Base-by-base conservation (phyloP, 1,284 basidiomycete genomes). In the Sanghuangporus sanghuang region DNA sequence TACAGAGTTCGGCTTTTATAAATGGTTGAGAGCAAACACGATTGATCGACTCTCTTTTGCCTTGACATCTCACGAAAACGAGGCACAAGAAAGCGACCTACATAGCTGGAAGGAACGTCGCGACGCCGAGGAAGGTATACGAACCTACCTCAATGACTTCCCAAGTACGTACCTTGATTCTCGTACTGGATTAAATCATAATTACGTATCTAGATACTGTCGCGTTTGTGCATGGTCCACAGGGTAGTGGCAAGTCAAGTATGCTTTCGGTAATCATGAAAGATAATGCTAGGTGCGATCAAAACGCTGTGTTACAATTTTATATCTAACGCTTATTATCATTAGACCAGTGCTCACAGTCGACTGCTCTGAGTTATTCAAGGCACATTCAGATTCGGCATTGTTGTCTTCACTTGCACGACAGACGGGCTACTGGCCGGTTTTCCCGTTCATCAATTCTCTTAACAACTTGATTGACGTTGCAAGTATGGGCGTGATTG, bases 401-500 rank as follows among this genome's bases (percentile, higher is more conserved):
- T 80, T 96, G 8, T 79, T 98, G 14, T 78, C 79, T 14, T 79
- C 80, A 1, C 76, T 98, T 3, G 93, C 95, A 0, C 77, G 75
- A 11, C 91, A 97, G 73, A 95, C 92, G 0, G 94, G 95, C 59
- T 97, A 96, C 74, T 90, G 88, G 81, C 95, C 95, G 2, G 81
- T 94, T 6, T 98, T 98, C 75, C 89, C 89, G 4, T 94, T 96
- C 79, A 76, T 97, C 62, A 90, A 90, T 70, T 93, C 91, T 0
- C 75, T 96, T 70, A 94, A 89, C 73, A 91, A 85, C 66, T 76
- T 98, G 63, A 87, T 98, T 65, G 96, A 99, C 72, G 81, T 99
- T n/a, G 95, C 93, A 0, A 90, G 90, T 61, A 85, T 96, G 42
- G 95, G 96, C 6, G 73, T 99, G 23, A 98, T 98, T 69, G 96